Evolutionary conservation across 2,329 filamentous ascomycete genomes (phyloP).

Genomic region (Sarocladium kiliense): DNA sequence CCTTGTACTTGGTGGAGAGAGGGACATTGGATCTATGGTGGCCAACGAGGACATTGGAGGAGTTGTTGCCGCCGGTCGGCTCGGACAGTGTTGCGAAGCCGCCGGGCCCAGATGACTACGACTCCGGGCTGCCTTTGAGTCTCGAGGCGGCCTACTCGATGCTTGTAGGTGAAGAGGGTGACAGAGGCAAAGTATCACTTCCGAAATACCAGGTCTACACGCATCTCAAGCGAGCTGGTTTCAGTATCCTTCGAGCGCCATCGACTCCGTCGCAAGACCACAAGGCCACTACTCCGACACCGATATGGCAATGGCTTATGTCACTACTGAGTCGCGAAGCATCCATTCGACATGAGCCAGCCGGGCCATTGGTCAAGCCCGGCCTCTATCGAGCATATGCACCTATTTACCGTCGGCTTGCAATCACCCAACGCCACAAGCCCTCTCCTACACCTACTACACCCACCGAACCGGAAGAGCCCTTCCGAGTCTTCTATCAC

Average conservation of each 20-base stretch:
- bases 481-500: conserved; percentile 72
- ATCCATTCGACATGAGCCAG: conserved; percentile 24
- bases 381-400: conserved; percentile 62
- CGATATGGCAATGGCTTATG: conserved; percentile 49
- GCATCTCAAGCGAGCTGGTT: conserved; percentile 76
- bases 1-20: conserved; percentile 81
- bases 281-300: conserved; percentile 10
- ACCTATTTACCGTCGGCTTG: conserved; percentile 71
- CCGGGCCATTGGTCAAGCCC: conserved; percentile 55
- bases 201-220: conserved; percentile 87
- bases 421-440: conserved; percentile 67
- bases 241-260: conserved; percentile 70
- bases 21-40: conserved; percentile 85
- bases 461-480: conserved; percentile 30
- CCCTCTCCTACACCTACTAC: conserved; percentile 32
- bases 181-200: conserved; percentile 56
- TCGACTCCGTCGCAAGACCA: conserved; percentile 14
- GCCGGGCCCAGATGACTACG: conserved; percentile 38
- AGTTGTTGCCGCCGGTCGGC: conserved; percentile 36
- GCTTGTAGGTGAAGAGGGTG: conserved; percentile 66
- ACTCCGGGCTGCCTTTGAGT: conserved; percentile 75
- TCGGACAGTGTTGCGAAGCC: conserved; percentile 15
- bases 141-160: conserved; percentile 85
- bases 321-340: conserved; percentile 35
- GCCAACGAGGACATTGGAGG: conserved; percentile 53